A percentile compares a stretch with the other conserved stretches of the same genome.
phyloP scores from a whole-genome alignment of 768 basidiomycete genomes.

The Tricholoma sp. region DNA sequence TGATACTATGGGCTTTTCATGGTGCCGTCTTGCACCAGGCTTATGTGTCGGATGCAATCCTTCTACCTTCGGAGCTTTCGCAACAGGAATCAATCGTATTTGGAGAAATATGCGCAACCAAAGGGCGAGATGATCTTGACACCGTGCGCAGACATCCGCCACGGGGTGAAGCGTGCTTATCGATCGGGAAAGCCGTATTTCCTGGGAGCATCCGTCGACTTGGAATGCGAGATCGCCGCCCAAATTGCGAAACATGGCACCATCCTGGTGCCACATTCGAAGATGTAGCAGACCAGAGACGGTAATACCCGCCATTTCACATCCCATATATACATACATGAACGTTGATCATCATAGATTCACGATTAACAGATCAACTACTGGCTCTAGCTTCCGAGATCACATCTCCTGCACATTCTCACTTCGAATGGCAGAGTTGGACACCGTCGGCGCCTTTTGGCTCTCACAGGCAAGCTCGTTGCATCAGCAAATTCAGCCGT shows the following conservation, averaged over 20 bases:
- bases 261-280: background rate
- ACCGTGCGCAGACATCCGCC: background rate
- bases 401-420: background rate
- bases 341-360: background rate
- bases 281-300: background rate
- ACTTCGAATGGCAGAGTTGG: background rate
- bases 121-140: background rate
- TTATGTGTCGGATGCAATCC: background rate
- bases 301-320: background rate
- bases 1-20: background rate
- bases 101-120: background rate
- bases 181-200: background rate
- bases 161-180: background rate
- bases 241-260: background rate
- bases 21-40: background rate
- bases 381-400: background rate
- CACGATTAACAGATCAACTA: background rate
- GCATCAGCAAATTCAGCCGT: background rate
- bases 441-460: background rate
- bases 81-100: background rate
- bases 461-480: background rate
- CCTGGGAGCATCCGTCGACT: background rate
- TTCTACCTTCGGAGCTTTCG: background rate
- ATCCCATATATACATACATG: background rate
- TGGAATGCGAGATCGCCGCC: no score